Base-by-base conservation (phyloP, 306 rosid species). In the Vigna reflexopilosa region DNA sequence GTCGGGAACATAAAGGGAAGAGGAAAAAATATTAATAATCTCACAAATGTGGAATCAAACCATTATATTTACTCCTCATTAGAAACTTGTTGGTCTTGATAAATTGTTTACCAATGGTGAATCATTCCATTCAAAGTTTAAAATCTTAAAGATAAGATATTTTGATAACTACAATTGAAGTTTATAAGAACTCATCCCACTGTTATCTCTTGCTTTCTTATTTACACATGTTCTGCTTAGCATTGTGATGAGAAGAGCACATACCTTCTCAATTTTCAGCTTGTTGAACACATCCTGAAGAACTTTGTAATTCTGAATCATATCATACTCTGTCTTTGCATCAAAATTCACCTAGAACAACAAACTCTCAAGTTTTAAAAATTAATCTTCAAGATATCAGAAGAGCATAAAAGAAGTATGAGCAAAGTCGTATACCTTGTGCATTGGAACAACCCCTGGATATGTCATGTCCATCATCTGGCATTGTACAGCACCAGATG, bases 401-500 rank as follows among this genome's bases (percentile, higher is more conserved):
- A 77, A 68, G 22, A 68, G 26, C 48, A 34, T 6, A 52, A 77
- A 34, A 45, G 57, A 77, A 67, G 19, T 14, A 52, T 30, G 72
- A 81, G 54, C 76, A 75, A 57, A 84, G 70, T 36, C 45, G 52
- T 32, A 30, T 49, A 92, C 97, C 95, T 94, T 94, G 88, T 92
- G 97, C 97, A 94, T 94, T 75, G 97, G 98, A 82, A 94, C 98
- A 63, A 81, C 91, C 81, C 98, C 97, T 9, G 95, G 94, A 86
- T 88, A 90, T 7, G 97, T 94, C 96, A 89, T 86, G 77, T 92
- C 98, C 84, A 94, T 87, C 98, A 92, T 85, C 83, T 94, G 98
- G 82, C 98, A 94, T 84, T 94, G 98, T 73, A 94, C 97, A 69
- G 97, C 97, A 80, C 98, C 97, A 8, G 98, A 94, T 67, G 98